Percentiles rank a stretch among this genome's conserved stretches.
Conservation (phyloP, 306 rosid species). For the Lupinus albus region DNA sequence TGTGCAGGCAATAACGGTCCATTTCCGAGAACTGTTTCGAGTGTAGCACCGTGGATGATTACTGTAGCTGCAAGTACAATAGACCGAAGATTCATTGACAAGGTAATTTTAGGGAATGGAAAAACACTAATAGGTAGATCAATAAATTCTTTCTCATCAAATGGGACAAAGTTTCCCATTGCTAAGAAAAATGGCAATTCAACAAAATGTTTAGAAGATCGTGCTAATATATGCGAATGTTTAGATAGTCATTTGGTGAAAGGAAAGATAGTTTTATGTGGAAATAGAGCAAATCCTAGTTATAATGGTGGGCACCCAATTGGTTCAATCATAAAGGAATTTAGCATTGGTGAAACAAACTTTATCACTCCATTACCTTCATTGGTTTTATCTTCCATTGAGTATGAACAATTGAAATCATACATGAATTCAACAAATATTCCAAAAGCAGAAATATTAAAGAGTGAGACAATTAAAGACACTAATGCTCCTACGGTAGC, state of each 20-base stretch:
- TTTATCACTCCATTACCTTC: slow-evolving; percentile 21
- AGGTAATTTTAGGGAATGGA: slow-evolving; percentile 47
- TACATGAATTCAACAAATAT: slow-evolving; percentile 1
- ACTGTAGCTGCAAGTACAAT: slow-evolving; percentile 53
- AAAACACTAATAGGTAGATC: slow-evolving; percentile 36
- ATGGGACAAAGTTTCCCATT: slow-evolving; percentile 33
- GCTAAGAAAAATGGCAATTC: neutral
- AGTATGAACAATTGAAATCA: neutral
- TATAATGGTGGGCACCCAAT: neutral
- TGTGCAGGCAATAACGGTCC: slow-evolving; percentile 53
- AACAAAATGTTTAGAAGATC: fast-evolving
- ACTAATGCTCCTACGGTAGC: slow-evolving; percentile 32
- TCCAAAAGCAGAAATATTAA: slow-evolving; percentile 10
- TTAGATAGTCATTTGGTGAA: slow-evolving; percentile 19
- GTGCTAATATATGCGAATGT: neutral
- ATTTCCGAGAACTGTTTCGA: neutral
- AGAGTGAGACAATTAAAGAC: slow-evolving; percentile 3
- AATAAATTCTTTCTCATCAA: slow-evolving; percentile 34
- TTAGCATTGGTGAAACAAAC: neutral
- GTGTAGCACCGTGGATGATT: slow-evolving; percentile 56
- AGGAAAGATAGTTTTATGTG: slow-evolving; percentile 50
- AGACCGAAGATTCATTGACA: no score
- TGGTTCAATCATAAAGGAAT: slow-evolving; percentile 24
- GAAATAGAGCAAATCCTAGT: no score
- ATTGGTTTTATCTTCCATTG: neutral